Evolutionary conservation across 148 eudicot genomes (phyloP).

Genomic region (Rhododendron williamsianum): DNA sequence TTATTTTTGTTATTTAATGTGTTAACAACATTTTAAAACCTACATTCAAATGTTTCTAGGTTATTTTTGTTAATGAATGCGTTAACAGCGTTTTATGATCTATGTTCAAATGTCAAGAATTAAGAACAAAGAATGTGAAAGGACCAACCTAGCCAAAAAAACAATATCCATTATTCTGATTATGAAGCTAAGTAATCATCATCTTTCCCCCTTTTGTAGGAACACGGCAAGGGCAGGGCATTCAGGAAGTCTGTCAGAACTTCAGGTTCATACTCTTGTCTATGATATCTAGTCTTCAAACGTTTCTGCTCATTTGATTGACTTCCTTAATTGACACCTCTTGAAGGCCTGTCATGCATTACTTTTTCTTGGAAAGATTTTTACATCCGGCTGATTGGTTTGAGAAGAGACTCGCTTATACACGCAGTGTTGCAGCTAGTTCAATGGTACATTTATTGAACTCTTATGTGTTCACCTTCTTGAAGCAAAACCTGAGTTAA

Average conservation of each 20-base stretch:
- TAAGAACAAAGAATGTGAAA: not conserved
- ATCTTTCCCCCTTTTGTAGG: slow-evolving; percentile 35
- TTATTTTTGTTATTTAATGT: not conserved
- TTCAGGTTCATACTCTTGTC: slow-evolving; percentile 48
- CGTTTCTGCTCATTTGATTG: not conserved
- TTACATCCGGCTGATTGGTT: slow-evolving; percentile 96
- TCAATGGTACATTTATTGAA: slow-evolving; percentile 63
- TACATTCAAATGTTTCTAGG: not conserved
- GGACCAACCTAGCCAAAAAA: not conserved
- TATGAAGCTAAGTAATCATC: not conserved
- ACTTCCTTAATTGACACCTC: slow-evolving; percentile 12
- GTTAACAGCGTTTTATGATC: slow-evolving; percentile 6
- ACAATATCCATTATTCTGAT: not conserved
- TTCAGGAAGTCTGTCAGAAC: slow-evolving; percentile 72
- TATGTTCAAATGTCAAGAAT: not conserved
- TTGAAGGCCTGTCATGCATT: slow-evolving; percentile 96
- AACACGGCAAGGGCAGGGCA: slow-evolving; percentile 77
- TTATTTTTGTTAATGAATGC: not conserved
- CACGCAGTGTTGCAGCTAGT: slow-evolving; percentile 94
- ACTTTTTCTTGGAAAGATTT: slow-evolving; percentile 90
- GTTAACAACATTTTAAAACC: slow-evolving; percentile 5
- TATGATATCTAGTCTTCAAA: not conserved
- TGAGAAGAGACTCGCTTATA: slow-evolving; percentile 89
- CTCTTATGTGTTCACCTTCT: not conserved
- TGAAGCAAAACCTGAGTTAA: not conserved